These are phyloP conservation scores for Paracoccidioides brasiliensis DNA, from an alignment of 2,329 filamentous ascomycete species.

Conservation along the genomic window DNA sequence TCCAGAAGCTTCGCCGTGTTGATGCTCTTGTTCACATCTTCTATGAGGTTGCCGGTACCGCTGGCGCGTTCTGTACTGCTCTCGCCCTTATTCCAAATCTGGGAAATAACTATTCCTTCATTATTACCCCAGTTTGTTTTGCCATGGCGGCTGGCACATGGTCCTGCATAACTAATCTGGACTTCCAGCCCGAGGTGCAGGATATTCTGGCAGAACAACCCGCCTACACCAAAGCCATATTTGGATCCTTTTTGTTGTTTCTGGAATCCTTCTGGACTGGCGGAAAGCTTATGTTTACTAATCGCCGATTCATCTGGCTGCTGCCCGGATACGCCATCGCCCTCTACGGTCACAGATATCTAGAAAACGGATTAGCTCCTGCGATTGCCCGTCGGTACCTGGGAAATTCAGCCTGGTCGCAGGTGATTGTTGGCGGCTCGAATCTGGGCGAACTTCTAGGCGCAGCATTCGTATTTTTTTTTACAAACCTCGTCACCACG, in stretches of 20 bases:
- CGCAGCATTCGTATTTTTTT: conserved; percentile 37
- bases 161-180: conserved; percentile 35
- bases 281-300: conserved; percentile 34
- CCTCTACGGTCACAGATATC: conserved; percentile 39
- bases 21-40: conserved; percentile 37
- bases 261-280: conserved; percentile 36
- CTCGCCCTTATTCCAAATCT: conserved; percentile 38
- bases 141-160: conserved; percentile 29
- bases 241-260: conserved; percentile 32
- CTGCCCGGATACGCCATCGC: conserved; percentile 38
- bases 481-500: conserved; percentile 37
- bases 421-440: conserved; percentile 40
- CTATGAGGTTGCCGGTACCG: conserved; percentile 38
- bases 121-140: conserved; percentile 40
- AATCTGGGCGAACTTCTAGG: conserved; percentile 40
- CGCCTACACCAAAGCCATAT: conserved; percentile 27
- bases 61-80: conserved; percentile 37
- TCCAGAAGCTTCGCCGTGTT: conserved; percentile 38
- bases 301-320: conserved; percentile 38
- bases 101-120: conserved; percentile 41
- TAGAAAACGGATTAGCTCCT: conserved; percentile 38
- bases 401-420: conserved; percentile 36
- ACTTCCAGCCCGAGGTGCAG: conserved; percentile 12
- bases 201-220: conserved; percentile 14
- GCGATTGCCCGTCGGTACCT: conserved; percentile 36